Evolutionary conservation across 2,329 filamentous ascomycete species (phyloP).

Genomic region (Amesomyces nigricolor): DNA sequence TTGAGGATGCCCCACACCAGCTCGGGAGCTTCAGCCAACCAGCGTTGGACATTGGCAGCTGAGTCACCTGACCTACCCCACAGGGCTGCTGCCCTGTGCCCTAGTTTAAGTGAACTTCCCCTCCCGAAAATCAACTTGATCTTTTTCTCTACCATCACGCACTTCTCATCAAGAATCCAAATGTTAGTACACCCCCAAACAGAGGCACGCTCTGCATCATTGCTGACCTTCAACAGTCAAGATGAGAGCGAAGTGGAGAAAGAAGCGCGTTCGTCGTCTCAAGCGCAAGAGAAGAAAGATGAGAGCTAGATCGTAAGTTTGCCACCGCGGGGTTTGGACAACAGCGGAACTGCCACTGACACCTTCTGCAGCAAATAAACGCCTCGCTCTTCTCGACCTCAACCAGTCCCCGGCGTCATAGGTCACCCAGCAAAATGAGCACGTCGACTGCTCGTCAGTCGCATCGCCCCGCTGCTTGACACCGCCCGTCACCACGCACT

Average conservation of each 20-base stretch:
- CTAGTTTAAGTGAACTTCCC: constrained; percentile 26
- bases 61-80: constrained; percentile 27
- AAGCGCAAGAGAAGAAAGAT: constrained; percentile 99
- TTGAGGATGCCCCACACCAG: background rate
- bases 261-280: constrained; percentile 98
- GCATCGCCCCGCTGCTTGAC: constrained; percentile 17
- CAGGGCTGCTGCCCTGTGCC: constrained; percentile 28
- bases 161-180: constrained; percentile 26
- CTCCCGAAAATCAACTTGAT: constrained; percentile 22
- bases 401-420: constrained; percentile 37
- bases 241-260: constrained; percentile 98
- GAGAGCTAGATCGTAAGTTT: constrained; percentile 85
- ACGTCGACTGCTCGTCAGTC: constrained; percentile 9
- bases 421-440: constrained; percentile 27
- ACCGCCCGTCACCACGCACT: constrained; percentile 12
- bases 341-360: constrained; percentile 31
- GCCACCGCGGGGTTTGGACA: background rate
- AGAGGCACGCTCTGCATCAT: background rate
- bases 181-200: constrained; percentile 19
- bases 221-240: constrained; percentile 38
- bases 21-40: constrained; percentile 20
- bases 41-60: background rate
- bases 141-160: constrained; percentile 26
- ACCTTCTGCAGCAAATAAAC: constrained; percentile 57
- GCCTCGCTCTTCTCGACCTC: constrained; percentile 51